phyloP scores from a whole-genome alignment of 192 early-diverging fungal genomes.

The Backusella liffmaniae region DNA sequence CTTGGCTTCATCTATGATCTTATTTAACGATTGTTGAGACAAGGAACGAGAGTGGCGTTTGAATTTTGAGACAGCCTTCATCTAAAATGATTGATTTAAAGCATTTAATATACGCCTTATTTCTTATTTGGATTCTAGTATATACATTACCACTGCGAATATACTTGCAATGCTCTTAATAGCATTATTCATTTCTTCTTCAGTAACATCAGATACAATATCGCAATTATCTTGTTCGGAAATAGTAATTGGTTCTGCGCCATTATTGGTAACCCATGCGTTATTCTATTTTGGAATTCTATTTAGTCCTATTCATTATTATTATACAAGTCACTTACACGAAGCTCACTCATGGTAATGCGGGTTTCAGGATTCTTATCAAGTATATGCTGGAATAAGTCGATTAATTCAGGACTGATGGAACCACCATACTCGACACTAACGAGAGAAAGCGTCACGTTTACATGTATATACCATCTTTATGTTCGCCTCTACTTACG shows the following conservation, averaged over 20 bases:
- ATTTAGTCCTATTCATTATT: neutral
- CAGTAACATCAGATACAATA: slow-evolving; percentile 78
- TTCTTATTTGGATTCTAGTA: neutral
- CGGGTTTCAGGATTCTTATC: slow-evolving; percentile 80
- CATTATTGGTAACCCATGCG: slow-evolving; percentile 82
- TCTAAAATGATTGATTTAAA: slow-evolving; percentile 12
- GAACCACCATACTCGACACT: slow-evolving; percentile 28
- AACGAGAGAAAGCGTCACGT: neutral
- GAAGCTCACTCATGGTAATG: slow-evolving; percentile 72
- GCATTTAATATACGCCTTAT: neutral
- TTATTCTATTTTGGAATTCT: slow-evolving; percentile 43
- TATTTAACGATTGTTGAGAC: slow-evolving; percentile 32
- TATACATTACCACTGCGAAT: slow-evolving; percentile 60
- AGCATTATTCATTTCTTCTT: slow-evolving; percentile 78
- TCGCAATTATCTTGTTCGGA: slow-evolving; percentile 76
- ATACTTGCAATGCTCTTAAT: slow-evolving; percentile 63
- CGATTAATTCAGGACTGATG: slow-evolving; percentile 48
- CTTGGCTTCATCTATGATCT: slow-evolving; percentile 22
- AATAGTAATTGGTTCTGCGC: slow-evolving; percentile 54
- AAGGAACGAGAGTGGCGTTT: slow-evolving; percentile 42
- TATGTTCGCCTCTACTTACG: slow-evolving; percentile 21
- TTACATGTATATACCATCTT: neutral
- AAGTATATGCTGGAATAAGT: slow-evolving; percentile 66
- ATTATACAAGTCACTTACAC: slow-evolving; percentile 43
- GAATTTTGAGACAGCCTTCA: slow-evolving; percentile 51